Evolutionary conservation across 2,329 filamentous ascomycete genomes (phyloP).

Genomic region (Pestalotiopsis sp.): DNA sequence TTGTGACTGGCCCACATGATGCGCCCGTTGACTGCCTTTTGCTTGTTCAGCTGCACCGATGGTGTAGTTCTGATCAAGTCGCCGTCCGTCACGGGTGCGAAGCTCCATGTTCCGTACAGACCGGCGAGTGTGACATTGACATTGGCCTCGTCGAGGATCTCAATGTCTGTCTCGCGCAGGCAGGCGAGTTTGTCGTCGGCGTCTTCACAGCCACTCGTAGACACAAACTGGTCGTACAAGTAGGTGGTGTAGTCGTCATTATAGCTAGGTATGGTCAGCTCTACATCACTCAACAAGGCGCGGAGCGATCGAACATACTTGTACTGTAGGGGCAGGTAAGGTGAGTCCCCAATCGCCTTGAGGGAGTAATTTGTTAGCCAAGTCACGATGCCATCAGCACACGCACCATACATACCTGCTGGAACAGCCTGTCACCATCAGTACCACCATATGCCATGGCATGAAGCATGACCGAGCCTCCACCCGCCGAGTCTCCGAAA

Average conservation of each 20-base stretch:
- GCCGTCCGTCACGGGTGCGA: conserved; percentile 40
- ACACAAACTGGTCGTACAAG: conserved; percentile 35
- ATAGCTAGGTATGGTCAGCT: conserved; percentile 18
- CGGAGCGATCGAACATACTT: not conserved
- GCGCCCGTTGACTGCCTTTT: conserved; percentile 34
- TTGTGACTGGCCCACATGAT: conserved; percentile 36
- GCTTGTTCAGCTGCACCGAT: conserved; percentile 26
- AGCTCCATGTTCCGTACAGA: conserved; percentile 35
- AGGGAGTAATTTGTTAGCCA: not conserved
- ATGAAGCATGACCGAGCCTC: conserved; percentile 48
- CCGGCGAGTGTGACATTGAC: conserved; percentile 28
- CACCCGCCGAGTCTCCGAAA: conserved; percentile 57
- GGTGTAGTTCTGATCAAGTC: conserved; percentile 33
- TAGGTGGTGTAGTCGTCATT: conserved; percentile 31
- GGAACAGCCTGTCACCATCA: conserved; percentile 47
- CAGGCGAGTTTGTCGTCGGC: conserved; percentile 31
- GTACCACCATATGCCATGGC: conserved; percentile 49
- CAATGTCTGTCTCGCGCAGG: conserved; percentile 34
- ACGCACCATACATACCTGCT: conserved; percentile 45
- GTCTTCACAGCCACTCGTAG: not conserved
- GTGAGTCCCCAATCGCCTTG: conserved; percentile 17
- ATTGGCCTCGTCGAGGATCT: conserved; percentile 38
- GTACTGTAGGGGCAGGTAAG: not conserved
- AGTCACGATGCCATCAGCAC: conserved; percentile 33
- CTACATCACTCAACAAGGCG: too few species aligned